Base-by-base conservation (phyloP, 495 filamentous ascomycete genomes). In the Parmelia sp. region DNA sequence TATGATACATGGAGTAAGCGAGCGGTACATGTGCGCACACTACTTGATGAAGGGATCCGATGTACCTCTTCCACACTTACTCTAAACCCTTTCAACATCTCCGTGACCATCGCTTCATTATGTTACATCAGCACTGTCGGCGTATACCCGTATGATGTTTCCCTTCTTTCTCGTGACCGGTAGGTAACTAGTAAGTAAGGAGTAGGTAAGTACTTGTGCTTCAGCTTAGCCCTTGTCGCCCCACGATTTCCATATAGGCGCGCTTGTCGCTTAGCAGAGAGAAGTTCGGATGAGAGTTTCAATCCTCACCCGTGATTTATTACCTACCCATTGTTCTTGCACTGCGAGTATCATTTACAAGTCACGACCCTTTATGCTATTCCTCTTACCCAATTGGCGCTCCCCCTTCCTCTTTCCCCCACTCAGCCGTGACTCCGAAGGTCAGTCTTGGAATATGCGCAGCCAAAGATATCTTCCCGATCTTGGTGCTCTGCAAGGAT, bases 381-480 rank as follows among this genome's bases (percentile, higher is more conserved):
- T n/a, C 15, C 51, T 55, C 51, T 55, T 15, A 33, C 21, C 51
- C 51, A 55, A 35, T 55, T 19, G 7, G 17, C 29, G 27, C 51
- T 33, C 33, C 15, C 27, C 4, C 27, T 6, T 14, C 29, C 14
- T 27, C 8, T 25, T 0, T 8, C 49, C 49, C 49, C 25, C 51
- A 55, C 51, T 33, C 51, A 33, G 14, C 51, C 29, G 51, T 21
- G 51, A 55, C 51, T 55, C 51, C 51, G 51, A 33, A 29, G 12
- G 11, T 51, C 47, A 51, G 47, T 25, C 47, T 5, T 33, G 27
- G 17, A 2, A 55, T n/a, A 55, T 55, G 51, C 51, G 51, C 57
- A 59, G 21, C 57, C 57, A 59, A 59, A 27, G 36, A 59, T 25
- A 25, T 39, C 8, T 37, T 17, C 36, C 56, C 57, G 57, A 59